phyloP scores from a whole-genome alignment of 257 asterid genomes.

The Fraxinus excelsior region DNA sequence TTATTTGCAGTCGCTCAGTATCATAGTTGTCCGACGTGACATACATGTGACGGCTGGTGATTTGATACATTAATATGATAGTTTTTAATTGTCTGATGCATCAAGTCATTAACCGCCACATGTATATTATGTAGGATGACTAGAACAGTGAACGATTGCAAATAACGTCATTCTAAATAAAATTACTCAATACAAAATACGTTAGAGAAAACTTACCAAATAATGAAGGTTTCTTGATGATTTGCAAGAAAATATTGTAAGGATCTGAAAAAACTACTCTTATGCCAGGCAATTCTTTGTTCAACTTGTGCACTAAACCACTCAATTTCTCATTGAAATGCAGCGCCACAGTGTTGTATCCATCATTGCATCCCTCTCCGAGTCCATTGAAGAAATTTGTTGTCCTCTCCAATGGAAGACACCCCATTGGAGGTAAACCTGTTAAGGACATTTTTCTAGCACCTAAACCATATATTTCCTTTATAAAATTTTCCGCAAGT shows the following conservation, averaged over 20 bases:
- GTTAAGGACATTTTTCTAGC: constrained; percentile 69
- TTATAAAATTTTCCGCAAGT: constrained; percentile 54
- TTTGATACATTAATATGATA: too few species aligned
- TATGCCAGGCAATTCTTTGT: constrained; percentile 58
- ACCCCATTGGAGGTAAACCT: constrained; percentile 94
- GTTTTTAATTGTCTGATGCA: too few species aligned
- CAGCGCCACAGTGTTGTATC: constrained; percentile 63
- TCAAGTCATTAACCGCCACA: too few species aligned
- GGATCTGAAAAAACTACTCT: constrained; percentile 62
- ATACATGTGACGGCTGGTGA: too few species aligned
- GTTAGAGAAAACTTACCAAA: constrained; percentile 48
- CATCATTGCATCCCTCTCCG: constrained; percentile 64
- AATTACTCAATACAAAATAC: not conserved
- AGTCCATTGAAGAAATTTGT: constrained; percentile 62
- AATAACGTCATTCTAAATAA: not conserved
- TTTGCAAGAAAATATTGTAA: constrained; percentile 47
- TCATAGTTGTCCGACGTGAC: too few species aligned
- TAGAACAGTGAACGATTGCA: too few species aligned
- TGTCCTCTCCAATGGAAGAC: constrained; percentile 80
- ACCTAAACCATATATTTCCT: constrained; percentile 57
- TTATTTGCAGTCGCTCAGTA: too few species aligned
- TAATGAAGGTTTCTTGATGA: constrained; percentile 53
- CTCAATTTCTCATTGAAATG: constrained; percentile 52
- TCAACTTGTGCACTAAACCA: constrained; percentile 47
- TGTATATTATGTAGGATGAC: too few species aligned